phyloP scores from a whole-genome alignment of 2,329 filamentous ascomycete species.

The Biscogniauxia mediterranea region DNA sequence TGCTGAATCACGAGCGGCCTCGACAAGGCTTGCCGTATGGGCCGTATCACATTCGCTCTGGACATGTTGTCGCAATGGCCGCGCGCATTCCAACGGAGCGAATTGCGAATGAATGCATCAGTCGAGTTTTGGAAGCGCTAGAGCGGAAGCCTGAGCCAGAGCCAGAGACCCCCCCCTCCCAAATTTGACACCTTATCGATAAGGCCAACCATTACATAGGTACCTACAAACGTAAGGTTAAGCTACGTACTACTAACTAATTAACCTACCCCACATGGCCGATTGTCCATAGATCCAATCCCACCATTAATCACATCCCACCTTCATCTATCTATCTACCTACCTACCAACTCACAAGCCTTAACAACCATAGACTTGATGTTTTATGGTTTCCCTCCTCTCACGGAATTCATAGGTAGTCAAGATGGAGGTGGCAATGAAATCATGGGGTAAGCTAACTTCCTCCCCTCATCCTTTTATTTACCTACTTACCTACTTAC shows the following conservation, averaged over 20 bases:
- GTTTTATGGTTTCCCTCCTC: background rate
- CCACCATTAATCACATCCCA: constrained; percentile 4
- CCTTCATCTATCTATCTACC: background rate
- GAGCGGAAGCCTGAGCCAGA: too few species aligned
- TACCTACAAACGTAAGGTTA: constrained; percentile 13
- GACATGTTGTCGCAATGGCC: constrained; percentile 29
- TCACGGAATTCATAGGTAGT: constrained; percentile 1
- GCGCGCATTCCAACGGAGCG: constrained; percentile 16
- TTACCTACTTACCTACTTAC: too few species aligned
- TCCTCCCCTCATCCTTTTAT: too few species aligned
- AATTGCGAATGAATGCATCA: constrained; percentile 20
- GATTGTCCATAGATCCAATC: background rate
- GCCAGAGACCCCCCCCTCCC: too few species aligned
- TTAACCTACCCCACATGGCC: constrained; percentile 3
- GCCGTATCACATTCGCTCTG: constrained; percentile 29
- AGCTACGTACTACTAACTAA: constrained; percentile 3
- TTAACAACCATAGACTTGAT: background rate
- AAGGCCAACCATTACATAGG: constrained; percentile 3
- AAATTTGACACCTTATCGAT: constrained; percentile 31
- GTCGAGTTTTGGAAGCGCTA: constrained; percentile 9
- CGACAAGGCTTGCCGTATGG: constrained; percentile 28
- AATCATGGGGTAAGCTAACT: constrained; percentile 56
- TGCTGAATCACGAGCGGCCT: constrained; percentile 31
- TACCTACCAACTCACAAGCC: too few species aligned
- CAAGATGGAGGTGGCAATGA: constrained; percentile 56